Conservation (phyloP, 192 early-diverging fungal species). For the Backusella luteola region DNA sequence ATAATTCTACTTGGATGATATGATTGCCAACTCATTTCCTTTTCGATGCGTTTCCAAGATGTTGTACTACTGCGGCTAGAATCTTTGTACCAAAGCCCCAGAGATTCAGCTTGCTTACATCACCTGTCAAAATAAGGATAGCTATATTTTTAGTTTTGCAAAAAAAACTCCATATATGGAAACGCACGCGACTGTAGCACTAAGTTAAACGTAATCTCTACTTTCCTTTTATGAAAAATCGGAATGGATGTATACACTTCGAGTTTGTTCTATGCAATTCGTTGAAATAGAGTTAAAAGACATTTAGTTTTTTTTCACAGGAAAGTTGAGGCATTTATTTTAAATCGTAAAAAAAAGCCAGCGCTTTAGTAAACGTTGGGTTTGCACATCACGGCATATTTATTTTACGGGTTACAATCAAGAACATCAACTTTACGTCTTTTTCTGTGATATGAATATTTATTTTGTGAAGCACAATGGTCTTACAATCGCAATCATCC, state of each 20-base stretch:
- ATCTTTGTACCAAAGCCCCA: neutral
- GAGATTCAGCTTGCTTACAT: neutral
- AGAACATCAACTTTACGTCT: neutral
- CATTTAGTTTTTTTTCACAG: neutral
- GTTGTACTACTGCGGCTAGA: neutral
- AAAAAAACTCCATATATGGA: neutral
- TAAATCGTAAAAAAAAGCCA: neutral
- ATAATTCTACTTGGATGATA: neutral
- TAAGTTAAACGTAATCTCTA: neutral
- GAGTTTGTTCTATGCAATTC: neutral
- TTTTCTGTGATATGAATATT: neutral
- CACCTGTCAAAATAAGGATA: slow-evolving; percentile 10
- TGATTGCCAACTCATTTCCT: neutral
- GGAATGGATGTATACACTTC: neutral
- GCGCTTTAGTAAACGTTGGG: neutral
- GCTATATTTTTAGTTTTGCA: neutral
- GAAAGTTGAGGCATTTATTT: neutral
- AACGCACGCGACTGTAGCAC: slow-evolving; percentile 5
- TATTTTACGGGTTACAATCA: neutral
- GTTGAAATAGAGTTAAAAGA: neutral
- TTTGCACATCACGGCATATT: neutral
- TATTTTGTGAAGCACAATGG: neutral
- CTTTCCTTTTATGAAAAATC: neutral
- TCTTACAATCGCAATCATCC: neutral
- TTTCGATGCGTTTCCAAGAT: neutral